phyloP scores from a whole-genome alignment of 1,284 basidiomycete genomes.

The Microbotryomycetes sp. region DNA sequence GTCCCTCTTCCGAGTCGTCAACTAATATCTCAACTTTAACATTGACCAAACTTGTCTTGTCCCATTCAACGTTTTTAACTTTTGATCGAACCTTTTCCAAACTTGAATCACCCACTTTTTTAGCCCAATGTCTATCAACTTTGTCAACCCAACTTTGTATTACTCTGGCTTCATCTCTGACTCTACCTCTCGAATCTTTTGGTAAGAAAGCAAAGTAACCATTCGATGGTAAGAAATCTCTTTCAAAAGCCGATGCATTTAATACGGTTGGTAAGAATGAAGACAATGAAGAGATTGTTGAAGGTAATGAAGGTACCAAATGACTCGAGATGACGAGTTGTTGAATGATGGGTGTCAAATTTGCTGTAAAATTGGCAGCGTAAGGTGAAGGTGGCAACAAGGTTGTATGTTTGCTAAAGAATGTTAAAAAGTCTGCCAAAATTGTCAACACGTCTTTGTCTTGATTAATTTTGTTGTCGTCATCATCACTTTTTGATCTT shows the following conservation, averaged over 20 bases:
- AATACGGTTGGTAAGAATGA: conserved; percentile 15
- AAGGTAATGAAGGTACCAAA: conserved; percentile 21
- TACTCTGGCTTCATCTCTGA: conserved; percentile 22
- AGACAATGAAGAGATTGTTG: conserved; percentile 6
- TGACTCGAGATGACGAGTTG: conserved; percentile 24
- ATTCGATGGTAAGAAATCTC: conserved; percentile 7
- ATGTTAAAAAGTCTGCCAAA: conserved; percentile 16
- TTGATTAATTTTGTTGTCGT: not conserved
- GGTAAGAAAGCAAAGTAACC: conserved; percentile 28
- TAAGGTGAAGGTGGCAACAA: conserved; percentile 20
- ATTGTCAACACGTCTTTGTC: conserved; percentile 2
- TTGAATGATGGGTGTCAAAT: conserved; percentile 28
- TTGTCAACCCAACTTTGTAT: conserved; percentile 18
- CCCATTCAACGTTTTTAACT: conserved; percentile 21
- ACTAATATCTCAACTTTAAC: conserved; percentile 9
- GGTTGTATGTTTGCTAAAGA: conserved; percentile 21
- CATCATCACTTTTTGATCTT: not conserved
- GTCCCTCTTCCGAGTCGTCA: not conserved
- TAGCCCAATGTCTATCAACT: conserved; percentile 25
- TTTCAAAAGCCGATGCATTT: conserved; percentile 15
- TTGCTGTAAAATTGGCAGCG: conserved; percentile 18
- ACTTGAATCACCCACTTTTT: conserved; percentile 15
- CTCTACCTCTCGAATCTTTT: not conserved
- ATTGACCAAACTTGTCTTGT: conserved; percentile 19
- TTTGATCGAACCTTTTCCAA: conserved; percentile 16